Evolutionary conservation across 2,329 filamentous ascomycete species (phyloP).

Genomic region (Botrytis fabae): DNA sequence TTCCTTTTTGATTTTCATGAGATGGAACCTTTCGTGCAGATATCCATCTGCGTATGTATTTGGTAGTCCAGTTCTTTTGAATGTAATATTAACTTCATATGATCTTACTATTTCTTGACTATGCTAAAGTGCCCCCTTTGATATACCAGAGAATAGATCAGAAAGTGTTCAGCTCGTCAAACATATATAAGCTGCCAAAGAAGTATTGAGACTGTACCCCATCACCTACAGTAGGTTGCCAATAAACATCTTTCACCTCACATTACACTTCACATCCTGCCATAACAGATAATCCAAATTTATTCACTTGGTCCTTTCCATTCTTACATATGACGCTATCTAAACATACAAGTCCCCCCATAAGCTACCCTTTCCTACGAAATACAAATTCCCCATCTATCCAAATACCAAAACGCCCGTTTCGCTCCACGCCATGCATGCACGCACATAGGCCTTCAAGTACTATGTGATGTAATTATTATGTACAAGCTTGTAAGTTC

Average conservation of each 20-base stretch:
- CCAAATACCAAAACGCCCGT: neutral
- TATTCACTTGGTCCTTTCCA: neutral
- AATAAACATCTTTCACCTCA: neutral
- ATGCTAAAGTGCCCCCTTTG: too few species aligned
- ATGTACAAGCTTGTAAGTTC: neutral
- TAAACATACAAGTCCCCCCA: neutral
- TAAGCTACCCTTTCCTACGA: neutral
- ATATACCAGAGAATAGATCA: neutral
- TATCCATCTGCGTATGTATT: neutral
- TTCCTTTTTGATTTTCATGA: neutral
- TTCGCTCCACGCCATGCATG: neutral
- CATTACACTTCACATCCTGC: neutral
- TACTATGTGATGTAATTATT: slow-evolving; percentile 3
- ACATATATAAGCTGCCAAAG: neutral
- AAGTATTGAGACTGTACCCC: neutral
- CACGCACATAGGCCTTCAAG: neutral
- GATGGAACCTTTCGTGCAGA: neutral
- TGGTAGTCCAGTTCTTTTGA: neutral
- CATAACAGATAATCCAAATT: neutral
- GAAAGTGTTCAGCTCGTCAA: neutral
- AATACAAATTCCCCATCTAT: neutral
- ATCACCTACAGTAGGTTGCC: neutral
- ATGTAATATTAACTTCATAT: slow-evolving; percentile 9
- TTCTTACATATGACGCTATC: neutral
- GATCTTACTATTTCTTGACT: neutral